Conservation (phyloP, 192 early-diverging fungal species). For the Linnemannia hyalina region DNA sequence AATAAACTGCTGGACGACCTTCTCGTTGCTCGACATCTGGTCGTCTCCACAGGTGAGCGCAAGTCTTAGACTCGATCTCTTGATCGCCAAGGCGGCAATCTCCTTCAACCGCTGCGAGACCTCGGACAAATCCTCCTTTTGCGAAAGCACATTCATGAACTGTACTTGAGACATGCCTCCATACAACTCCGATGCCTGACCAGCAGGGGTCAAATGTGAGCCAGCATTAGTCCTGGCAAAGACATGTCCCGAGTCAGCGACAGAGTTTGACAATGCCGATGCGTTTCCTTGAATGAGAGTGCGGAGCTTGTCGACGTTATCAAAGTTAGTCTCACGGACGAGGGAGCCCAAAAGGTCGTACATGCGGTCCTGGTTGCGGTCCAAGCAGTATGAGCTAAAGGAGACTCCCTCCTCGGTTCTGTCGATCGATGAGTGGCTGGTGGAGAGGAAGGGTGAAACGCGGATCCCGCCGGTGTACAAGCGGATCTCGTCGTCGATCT, state of each 20-base stretch:
- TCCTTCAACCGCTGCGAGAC: slow-evolving; percentile 75
- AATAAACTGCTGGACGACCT: slow-evolving; percentile 57
- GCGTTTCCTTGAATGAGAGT: slow-evolving; percentile 83
- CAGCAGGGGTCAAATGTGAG: slow-evolving; percentile 70
- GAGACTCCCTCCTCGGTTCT: slow-evolving; percentile 75
- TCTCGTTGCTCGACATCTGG: slow-evolving; percentile 61
- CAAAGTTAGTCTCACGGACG: slow-evolving; percentile 78
- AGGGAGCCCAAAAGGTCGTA: slow-evolving; percentile 82
- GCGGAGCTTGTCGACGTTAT: slow-evolving; percentile 76
- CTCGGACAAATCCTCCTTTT: slow-evolving; percentile 70
- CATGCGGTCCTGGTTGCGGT: slow-evolving; percentile 81
- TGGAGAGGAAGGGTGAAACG: slow-evolving; percentile 74
- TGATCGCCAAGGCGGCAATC: slow-evolving; percentile 61
- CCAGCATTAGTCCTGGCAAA: slow-evolving; percentile 83
- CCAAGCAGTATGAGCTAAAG: slow-evolving; percentile 75
- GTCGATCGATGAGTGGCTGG: slow-evolving; percentile 72
- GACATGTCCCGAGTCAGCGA: slow-evolving; percentile 85
- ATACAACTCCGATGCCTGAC: slow-evolving; percentile 60
- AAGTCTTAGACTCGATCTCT: slow-evolving; percentile 60
- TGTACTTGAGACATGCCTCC: slow-evolving; percentile 80
- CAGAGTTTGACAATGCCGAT: slow-evolving; percentile 79
- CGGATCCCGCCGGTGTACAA: slow-evolving; percentile 88
- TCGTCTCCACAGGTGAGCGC: slow-evolving; percentile 69
- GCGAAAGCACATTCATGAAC: slow-evolving; percentile 83
- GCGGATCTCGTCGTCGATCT: slow-evolving; percentile 90